Percentiles rank a stretch among this genome's conserved stretches.
Evolutionary conservation across 179 eudicot genomes (phyloP).

Genomic region (Pouteria campechiana): DNA sequence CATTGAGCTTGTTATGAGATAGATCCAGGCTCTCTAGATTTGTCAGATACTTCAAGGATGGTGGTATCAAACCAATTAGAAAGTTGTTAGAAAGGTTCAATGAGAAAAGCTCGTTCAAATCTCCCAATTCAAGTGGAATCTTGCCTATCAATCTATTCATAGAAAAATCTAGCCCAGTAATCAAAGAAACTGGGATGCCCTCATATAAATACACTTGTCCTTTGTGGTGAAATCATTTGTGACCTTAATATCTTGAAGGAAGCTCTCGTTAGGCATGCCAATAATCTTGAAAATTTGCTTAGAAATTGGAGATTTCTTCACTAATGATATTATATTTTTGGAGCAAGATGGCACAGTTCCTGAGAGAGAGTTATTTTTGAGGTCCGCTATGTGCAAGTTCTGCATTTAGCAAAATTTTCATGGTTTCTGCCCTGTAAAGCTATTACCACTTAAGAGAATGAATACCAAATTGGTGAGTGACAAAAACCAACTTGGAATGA

Average conservation of each 20-base stretch:
- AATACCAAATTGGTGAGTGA: background rate
- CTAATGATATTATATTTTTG: background rate
- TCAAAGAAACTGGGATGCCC: background rate
- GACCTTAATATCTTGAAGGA: background rate
- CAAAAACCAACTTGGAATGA: background rate
- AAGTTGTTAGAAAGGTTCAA: conserved; percentile 4
- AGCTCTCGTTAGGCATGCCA: too few species aligned
- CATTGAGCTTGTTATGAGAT: too few species aligned
- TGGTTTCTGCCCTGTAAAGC: background rate
- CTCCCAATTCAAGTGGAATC: conserved; percentile 1
- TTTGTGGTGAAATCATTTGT: background rate
- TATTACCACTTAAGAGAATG: background rate
- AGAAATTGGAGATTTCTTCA: background rate
- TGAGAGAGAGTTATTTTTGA: background rate
- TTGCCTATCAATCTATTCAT: background rate
- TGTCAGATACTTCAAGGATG: too few species aligned
- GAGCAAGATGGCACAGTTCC: background rate
- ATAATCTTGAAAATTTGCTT: too few species aligned
- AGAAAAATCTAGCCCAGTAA: background rate
- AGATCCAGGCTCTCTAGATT: too few species aligned
- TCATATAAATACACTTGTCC: background rate
- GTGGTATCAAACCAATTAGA: too few species aligned
- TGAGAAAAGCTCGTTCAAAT: background rate
- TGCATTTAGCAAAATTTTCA: background rate
- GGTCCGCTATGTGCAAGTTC: background rate